Percentiles rank a stretch among this genome's conserved stretches.
Evolutionary conservation across 345 rosid genomes (phyloP).

Genomic region (Dipteronia sinensis): DNA sequence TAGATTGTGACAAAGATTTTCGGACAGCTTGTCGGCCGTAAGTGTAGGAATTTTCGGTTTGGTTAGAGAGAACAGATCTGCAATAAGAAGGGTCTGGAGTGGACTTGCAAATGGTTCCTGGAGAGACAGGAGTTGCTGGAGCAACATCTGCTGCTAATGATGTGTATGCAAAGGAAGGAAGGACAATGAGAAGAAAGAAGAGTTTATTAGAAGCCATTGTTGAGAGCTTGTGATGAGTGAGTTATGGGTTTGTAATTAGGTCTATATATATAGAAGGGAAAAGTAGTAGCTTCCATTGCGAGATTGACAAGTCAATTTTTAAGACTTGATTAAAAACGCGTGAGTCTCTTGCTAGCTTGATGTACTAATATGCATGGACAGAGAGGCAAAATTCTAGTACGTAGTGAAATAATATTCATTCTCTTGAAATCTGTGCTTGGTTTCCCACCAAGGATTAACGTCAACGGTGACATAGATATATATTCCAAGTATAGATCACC

Average conservation of each 20-base stretch:
- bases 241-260: slow-evolving; percentile 9
- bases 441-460: background rate
- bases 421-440: background rate
- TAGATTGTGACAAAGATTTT: slow-evolving; percentile 63
- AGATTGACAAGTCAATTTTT: slow-evolving; percentile 25
- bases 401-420: background rate
- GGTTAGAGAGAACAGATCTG: slow-evolving; percentile 57
- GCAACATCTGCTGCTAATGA: slow-evolving; percentile 26
- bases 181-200: slow-evolving; percentile 20
- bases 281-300: background rate
- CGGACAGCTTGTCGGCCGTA: slow-evolving; percentile 61
- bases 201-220: slow-evolving; percentile 29
- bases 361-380: background rate
- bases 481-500: background rate
- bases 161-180: slow-evolving; percentile 31
- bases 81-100: slow-evolving; percentile 73
- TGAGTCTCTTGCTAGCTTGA: too few relatives aligned
- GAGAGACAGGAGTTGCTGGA: slow-evolving; percentile 30
- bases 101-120: slow-evolving; percentile 47
- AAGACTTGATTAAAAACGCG: slow-evolving; percentile 25
- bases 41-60: slow-evolving; percentile 46
- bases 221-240: background rate
- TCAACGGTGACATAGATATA: background rate
- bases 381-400: background rate
- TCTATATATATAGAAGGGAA: slow-evolving; percentile 25